phyloP scores from a whole-genome alignment of 768 basidiomycete genomes.

The Calocybe cyanea region DNA sequence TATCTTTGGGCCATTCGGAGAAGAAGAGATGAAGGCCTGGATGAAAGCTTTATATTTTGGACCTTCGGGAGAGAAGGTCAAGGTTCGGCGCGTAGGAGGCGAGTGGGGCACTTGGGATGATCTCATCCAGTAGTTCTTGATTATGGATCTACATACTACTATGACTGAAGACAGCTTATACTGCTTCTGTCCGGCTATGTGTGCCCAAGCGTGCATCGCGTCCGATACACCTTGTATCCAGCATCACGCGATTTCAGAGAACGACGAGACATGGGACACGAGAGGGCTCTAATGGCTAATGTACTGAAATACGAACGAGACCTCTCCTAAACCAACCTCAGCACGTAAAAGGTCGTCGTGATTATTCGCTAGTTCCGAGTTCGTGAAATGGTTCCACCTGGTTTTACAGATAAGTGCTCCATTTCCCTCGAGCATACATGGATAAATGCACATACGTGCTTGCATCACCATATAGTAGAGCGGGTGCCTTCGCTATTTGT shows the following conservation, averaged over 20 bases:
- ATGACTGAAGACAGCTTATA: too few relatives aligned
- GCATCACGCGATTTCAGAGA: not conserved
- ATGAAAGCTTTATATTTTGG: conserved; percentile 82
- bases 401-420: not conserved
- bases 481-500: conserved; percentile 79
- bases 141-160: too few relatives aligned
- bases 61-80: conserved; percentile 68
- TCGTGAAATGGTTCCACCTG: conserved; percentile 98
- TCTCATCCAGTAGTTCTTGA: conserved; percentile 43
- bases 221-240: not conserved
- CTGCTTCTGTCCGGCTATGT: too few relatives aligned
- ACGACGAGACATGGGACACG: not conserved
- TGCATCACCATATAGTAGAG: conserved; percentile 91
- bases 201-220: not conserved
- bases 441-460: conserved; percentile 73
- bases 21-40: conserved; percentile 81
- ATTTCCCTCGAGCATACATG: not conserved
- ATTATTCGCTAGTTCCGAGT: conserved; percentile 80
- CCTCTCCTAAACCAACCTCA: conserved; percentile 77
- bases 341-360: conserved; percentile 95
- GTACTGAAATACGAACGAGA: conserved; percentile 96
- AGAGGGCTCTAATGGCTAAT: conserved; percentile 67
- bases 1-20: conserved; percentile 76
- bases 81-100: conserved; percentile 60
- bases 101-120: conserved; percentile 79